These are phyloP conservation scores for Podaxis carcinomalis DNA, from an alignment of 768 basidiomycete species.

Conservation along the genomic window DNA sequence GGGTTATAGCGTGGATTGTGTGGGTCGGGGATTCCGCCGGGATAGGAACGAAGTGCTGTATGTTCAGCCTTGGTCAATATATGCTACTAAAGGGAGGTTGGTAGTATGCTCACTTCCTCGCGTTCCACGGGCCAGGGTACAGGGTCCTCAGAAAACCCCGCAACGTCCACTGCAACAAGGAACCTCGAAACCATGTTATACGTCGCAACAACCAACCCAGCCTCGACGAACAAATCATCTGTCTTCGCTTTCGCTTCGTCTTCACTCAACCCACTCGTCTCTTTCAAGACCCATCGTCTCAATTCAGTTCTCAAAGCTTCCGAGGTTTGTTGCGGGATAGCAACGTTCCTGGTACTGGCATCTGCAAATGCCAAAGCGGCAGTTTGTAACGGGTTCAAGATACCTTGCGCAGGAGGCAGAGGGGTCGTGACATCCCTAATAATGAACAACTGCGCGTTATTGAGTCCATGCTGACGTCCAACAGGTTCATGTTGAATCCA, in stretches of 20 bases:
- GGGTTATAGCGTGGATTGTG: constrained; percentile 38
- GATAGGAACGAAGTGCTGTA: constrained; percentile 36
- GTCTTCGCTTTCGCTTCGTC: constrained; percentile 23
- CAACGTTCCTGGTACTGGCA: constrained; percentile 46
- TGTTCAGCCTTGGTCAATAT: neutral
- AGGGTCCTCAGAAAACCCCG: constrained; percentile 39
- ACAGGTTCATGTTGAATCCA: constrained; percentile 56
- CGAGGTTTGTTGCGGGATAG: constrained; percentile 38
- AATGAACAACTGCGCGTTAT: constrained; percentile 47
- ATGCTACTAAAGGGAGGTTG: neutral
- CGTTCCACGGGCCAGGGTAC: constrained; percentile 49
- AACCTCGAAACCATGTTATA: constrained; percentile 76
- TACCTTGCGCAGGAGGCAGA: constrained; percentile 31
- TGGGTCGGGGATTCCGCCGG: constrained; percentile 25
- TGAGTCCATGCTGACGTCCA: constrained; percentile 46
- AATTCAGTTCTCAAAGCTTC: constrained; percentile 36
- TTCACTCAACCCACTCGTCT: constrained; percentile 13
- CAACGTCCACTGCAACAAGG: constrained; percentile 56
- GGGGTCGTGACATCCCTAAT: constrained; percentile 46
- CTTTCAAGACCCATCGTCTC: constrained; percentile 18
- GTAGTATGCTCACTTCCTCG: constrained; percentile 30
- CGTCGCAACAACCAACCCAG: constrained; percentile 43
- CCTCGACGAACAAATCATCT: constrained; percentile 51
- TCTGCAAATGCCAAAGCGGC: constrained; percentile 57
- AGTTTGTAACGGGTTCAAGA: constrained; percentile 43